A percentile compares a stretch with the other conserved stretches of the same genome.
These are phyloP conservation scores for Phytophthora fragariaefolia DNA, from an alignment of 352 stramenopile genomes.

Conservation along the genomic window DNA sequence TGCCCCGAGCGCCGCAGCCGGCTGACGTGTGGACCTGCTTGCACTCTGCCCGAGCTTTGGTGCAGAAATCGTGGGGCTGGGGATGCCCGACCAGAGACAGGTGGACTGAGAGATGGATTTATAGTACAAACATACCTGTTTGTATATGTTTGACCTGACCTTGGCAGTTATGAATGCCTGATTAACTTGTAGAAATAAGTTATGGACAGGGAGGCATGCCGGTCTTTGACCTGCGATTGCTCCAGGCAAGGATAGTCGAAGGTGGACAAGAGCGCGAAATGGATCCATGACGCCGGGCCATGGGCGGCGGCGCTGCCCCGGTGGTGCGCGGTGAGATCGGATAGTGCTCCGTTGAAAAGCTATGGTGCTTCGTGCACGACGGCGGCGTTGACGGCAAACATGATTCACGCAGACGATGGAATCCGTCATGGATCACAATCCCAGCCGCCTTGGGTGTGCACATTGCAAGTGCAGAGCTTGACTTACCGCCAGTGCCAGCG, in stretches of 20 bases:
- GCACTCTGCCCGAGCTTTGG: conserved; percentile 25
- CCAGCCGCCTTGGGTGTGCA: not conserved
- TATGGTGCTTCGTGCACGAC: too few relatives aligned
- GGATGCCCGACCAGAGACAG: conserved; percentile 6
- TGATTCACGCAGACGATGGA: conserved; percentile 4
- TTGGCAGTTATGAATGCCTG: conserved; percentile 8
- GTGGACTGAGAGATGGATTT: too few relatives aligned
- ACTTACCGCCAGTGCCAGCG: conserved; percentile 21
- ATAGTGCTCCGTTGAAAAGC: too few relatives aligned
- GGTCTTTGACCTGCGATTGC: not conserved
- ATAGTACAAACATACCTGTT: conserved; percentile 21
- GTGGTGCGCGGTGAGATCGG: not conserved
- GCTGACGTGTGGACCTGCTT: conserved; percentile 27
- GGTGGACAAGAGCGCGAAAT: conserved; percentile 28
- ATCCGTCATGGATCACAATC: too few relatives aligned
- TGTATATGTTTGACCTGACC: conserved; percentile 25
- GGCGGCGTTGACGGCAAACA: not conserved
- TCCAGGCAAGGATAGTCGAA: conserved; percentile 1
- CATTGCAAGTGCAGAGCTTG: conserved; percentile 11
- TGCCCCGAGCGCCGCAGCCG: not conserved
- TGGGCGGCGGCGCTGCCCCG: not conserved
- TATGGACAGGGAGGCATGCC: not conserved
- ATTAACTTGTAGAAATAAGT: conserved; percentile 3
- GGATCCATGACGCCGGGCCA: conserved; percentile 35
- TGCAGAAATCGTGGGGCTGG: conserved; percentile 35